Base-by-base conservation (phyloP, 2,329 filamentous ascomycete species). In the Samsoniella hepiali region DNA sequence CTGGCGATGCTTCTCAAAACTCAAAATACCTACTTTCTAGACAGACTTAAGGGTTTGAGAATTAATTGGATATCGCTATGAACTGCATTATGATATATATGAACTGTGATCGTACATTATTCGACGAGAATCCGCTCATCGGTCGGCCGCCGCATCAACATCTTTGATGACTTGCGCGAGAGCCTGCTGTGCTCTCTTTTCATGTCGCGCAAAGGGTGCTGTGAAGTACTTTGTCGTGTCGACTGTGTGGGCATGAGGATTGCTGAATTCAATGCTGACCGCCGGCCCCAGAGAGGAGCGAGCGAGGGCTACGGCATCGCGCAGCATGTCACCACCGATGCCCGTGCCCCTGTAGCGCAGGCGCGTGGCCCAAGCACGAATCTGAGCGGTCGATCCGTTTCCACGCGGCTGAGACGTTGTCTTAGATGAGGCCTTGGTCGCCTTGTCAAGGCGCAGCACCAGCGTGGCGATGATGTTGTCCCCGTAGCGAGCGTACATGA, bases 311-410 rank as follows among this genome's bases (percentile, higher is more conserved):
- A 93, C 85, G 2, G 89, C 90, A 69, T 91, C 88, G 68, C 89
- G 85, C 54, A 96, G 77, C 73, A 97, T 75, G 53, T 87, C 89
- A 3, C 80, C 81, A 0, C 91, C 92, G 8, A 95, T 79, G 0
- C 91, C 91, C 64, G 84, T 85, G 34, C 83, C 79, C 27, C 92
- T 82, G 74, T 92, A 95, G 68, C 82, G 81, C 57, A 87, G 75
- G 72, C 81, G 83, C 0, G 93, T 91, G 1, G 91, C 93, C 91
- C 92, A 96, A 3, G 89, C 92, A 17, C 90, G 84, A 59, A 97
- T 87, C 38, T 90, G 76, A 3, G 87, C 89, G 64, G 81, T 82
- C 54, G 85, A 85, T 32, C 82, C 82, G 67, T 78, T 79, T 68
- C 51, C 55, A 31, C 63, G 44, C 4, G 56, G 42, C 9, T 62